Evolutionary conservation across 345 rosid genomes (phyloP), one percentile per base, ranked within the genome.

Genomic region (Arabidopsis arenosa): DNA sequence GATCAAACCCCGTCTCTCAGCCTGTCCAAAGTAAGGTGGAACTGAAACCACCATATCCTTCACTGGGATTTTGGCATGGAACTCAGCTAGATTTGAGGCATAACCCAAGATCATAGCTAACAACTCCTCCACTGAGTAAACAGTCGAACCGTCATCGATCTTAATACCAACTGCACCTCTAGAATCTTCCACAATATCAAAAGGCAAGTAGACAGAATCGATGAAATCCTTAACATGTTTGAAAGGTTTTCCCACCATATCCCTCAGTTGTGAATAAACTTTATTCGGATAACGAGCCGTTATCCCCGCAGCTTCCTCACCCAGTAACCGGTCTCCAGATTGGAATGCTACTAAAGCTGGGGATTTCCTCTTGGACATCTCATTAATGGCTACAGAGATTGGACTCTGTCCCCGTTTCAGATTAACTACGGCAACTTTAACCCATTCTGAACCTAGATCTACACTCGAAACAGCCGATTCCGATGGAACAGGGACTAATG

Each of bases 391-490:
- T 55, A 96, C 78, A 7, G 93, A 85, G 63, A 95, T 95, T 2
- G 99, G 99, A 48, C 84, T 85, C 80, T 96, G 99, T 30, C 98
- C 97, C 2, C 85, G 90, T 78, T 84, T 88, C 7, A 93, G 86
- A 76, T 93, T 93, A 40, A 96, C 98, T 3, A 96, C 98, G 0
- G 97, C 96, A 21, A 92, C 96, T 80, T 93, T 96, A 9, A 91
- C 11, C 94, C 90, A 96, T 83, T 96, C 98, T 2, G 99, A 88
- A 10, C 99, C 99, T 66, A 96, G 93, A 93, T 96, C 99, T 84
- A 95, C 72, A 81, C 98, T 92, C 41, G 88, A 84, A 55, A 93
- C 97, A 3, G 98, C 98, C 0, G 97, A 88, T 63, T 90, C 85
- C 7, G 94, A 83, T 63, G 84, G 86, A 21, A 64, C 48, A 9